phyloP scores from a whole-genome alignment of 2,329 filamentous ascomycete species.

The Mollisiaceae sp. region DNA sequence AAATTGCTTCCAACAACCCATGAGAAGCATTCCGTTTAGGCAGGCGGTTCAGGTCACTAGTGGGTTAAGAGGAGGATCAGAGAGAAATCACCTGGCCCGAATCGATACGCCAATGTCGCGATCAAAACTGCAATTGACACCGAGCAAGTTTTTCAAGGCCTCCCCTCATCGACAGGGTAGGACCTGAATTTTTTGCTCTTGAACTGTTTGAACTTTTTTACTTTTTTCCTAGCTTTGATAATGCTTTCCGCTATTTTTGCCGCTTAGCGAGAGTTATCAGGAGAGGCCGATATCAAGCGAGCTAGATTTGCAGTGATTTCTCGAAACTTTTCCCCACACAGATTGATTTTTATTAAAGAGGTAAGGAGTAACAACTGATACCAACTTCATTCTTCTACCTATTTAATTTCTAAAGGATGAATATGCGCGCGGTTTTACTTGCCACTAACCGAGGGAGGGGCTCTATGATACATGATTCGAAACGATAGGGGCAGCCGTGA shows the following conservation, averaged over 20 bases:
- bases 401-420: neutral
- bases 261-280: neutral
- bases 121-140: constrained; percentile 5
- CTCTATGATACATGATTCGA: neutral
- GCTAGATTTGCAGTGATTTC: neutral
- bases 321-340: neutral
- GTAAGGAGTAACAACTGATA: neutral
- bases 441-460: neutral
- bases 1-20: neutral
- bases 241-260: neutral
- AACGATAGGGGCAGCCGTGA: neutral
- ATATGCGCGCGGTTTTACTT: neutral
- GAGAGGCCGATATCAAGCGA: neutral
- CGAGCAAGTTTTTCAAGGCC: constrained; percentile 3
- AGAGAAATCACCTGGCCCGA: neutral
- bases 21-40: neutral
- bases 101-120: neutral
- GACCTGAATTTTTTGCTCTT: neutral
- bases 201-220: neutral
- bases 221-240: neutral
- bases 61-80: constrained; percentile 1
- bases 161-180: neutral
- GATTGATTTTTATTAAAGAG: neutral
- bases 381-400: neutral
- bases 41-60: neutral